A percentile compares a stretch with the other conserved stretches of the same genome.
Evolutionary conservation across 352 stramenopile genomes (phyloP).

Genomic region (Phytophthora quininea): DNA sequence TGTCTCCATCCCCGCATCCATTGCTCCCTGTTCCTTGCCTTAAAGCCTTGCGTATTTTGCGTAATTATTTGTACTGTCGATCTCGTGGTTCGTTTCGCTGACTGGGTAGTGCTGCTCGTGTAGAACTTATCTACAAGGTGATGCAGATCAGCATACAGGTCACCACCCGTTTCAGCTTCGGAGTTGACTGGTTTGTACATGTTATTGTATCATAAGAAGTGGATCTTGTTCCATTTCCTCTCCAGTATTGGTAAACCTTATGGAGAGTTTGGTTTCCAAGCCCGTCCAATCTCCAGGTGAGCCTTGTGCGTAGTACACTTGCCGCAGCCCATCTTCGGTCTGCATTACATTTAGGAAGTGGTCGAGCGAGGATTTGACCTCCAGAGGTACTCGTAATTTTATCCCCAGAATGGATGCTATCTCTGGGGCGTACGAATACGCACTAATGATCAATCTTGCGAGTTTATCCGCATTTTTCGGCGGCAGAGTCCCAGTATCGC

Average conservation of each 20-base stretch:
- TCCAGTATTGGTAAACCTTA: neutral
- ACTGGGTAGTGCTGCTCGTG: neutral
- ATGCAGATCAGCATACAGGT: slow-evolving; percentile 7
- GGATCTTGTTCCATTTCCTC: neutral
- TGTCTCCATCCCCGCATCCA: slow-evolving; percentile 8
- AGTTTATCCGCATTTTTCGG: neutral
- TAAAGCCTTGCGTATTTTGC: slow-evolving; percentile 14
- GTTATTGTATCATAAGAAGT: neutral
- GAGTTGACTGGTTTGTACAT: too few relatives aligned
- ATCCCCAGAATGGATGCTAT: neutral
- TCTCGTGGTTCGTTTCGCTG: neutral
- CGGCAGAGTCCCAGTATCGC: neutral
- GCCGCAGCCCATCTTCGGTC: neutral
- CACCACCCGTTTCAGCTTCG: too few relatives aligned
- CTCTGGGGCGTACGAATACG: slow-evolving; percentile 4
- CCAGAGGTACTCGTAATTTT: neutral
- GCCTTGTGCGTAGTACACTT: neutral
- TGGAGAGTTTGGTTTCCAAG: neutral
- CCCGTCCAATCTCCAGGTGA: neutral
- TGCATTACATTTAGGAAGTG: neutral
- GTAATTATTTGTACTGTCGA: slow-evolving; percentile 1
- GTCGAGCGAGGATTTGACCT: neutral
- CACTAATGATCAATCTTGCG: neutral
- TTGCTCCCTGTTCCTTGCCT: neutral
- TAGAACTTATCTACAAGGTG: slow-evolving; percentile 3